Evolutionary conservation across 805 yeast genomes (phyloP).

Genomic region (Teunomyces tritomae): DNA sequence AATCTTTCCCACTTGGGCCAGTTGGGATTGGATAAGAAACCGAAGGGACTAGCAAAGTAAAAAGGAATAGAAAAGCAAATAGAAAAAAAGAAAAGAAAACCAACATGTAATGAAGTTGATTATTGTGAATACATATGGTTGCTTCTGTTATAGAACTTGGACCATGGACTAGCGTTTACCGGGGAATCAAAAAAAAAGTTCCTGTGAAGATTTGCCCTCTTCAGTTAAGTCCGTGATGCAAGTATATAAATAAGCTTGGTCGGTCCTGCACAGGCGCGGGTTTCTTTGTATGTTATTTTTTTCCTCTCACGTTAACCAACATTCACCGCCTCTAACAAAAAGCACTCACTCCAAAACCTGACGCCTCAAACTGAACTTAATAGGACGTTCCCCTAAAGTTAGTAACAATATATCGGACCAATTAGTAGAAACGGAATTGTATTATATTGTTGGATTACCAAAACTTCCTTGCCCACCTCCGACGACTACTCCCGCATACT

Average conservation of each 20-base stretch:
- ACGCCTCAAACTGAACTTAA: not conserved
- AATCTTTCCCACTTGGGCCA: not conserved
- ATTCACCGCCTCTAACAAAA: constrained; percentile 2
- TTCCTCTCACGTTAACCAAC: not conserved
- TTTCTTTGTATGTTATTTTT: not conserved
- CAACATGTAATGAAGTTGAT: too few species aligned
- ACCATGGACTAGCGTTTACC: too few species aligned
- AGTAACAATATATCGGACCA: not conserved
- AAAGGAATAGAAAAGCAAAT: too few species aligned
- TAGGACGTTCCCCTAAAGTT: not conserved
- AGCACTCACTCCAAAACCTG: not conserved
- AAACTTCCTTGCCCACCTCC: not conserved
- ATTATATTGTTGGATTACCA: too few species aligned
- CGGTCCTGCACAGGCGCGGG: not conserved
- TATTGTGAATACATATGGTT: too few species aligned
- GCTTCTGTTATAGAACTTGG: too few species aligned
- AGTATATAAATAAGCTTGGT: not conserved
- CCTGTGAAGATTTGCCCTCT: too few species aligned
- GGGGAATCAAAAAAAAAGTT: too few species aligned
- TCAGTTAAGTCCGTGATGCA: too few species aligned
- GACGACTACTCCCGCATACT: not conserved
- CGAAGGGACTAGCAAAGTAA: not conserved
- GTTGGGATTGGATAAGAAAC: not conserved
- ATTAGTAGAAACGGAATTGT: not conserved
- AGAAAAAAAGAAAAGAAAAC: not conserved